Percentiles rank a stretch among this genome's conserved stretches.
These are phyloP conservation scores for Picea engelmannii DNA, from an alignment of 83 land plant species.

Conservation along the genomic window DNA sequence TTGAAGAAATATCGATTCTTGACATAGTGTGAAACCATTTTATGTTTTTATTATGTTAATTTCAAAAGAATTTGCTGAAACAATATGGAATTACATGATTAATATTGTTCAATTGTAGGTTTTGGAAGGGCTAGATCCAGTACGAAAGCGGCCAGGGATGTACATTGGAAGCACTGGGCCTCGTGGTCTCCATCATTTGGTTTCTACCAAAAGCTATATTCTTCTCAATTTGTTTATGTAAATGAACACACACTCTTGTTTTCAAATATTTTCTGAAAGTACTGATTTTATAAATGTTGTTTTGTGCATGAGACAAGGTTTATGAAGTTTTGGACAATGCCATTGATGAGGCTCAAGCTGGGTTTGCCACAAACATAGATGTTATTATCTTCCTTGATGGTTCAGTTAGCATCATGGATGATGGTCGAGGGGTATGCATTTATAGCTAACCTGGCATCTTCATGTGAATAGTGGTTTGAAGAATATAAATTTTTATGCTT, in stretches of 20 bases:
- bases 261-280: constrained; percentile 5
- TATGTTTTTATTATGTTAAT: not conserved
- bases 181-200: constrained; percentile 97
- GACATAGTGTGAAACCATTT: not conserved
- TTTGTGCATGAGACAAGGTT: constrained; percentile 50
- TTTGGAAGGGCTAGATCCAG: constrained; percentile 93
- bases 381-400: constrained; percentile 78
- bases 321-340: constrained; percentile 99
- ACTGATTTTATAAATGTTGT: not conserved
- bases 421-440: constrained; percentile 93
- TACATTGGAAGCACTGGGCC: constrained; percentile 99
- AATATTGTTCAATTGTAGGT: constrained; percentile 54
- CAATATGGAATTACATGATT: not conserved
- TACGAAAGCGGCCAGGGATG: constrained; percentile 98
- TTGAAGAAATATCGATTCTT: not conserved
- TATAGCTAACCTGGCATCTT: not conserved
- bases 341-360: constrained; percentile 98
- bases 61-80: not conserved
- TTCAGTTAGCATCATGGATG: constrained; percentile 86
- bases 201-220: constrained; percentile 18
- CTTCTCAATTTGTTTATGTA: not conserved
- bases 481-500: not conserved
- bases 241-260: not conserved
- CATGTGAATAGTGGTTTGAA: not conserved
- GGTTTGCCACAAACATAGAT: constrained; percentile 76